These are phyloP conservation scores for Lactarius indigo DNA, from an alignment of 768 basidiomycete genomes.

Conservation along the genomic window DNA sequence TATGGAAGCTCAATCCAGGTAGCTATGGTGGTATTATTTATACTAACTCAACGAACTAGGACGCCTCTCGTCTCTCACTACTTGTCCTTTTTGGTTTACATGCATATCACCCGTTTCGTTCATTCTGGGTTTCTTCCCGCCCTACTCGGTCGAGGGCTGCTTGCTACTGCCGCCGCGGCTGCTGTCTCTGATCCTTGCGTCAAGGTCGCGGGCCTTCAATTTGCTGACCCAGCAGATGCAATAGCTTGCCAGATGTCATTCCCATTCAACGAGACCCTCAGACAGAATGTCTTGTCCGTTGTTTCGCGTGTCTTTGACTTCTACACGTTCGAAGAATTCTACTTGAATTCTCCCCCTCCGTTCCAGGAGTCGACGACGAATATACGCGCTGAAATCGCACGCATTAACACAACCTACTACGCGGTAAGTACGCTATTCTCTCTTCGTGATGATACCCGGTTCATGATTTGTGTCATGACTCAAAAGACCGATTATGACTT, in stretches of 20 bases:
- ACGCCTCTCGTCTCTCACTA: background rate
- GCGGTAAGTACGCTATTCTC: conserved; percentile 32
- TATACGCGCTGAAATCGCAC: conserved; percentile 47
- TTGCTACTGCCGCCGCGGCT: background rate
- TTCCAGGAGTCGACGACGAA: conserved; percentile 49
- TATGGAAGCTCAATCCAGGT: background rate
- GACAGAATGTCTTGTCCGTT: conserved; percentile 36
- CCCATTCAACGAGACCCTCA: conserved; percentile 39
- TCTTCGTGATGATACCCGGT: too few relatives aligned
- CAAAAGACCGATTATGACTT: conserved; percentile 67
- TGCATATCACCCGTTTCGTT: background rate
- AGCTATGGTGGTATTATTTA: background rate
- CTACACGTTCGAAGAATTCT: conserved; percentile 41
- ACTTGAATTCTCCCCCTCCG: conserved; percentile 36
- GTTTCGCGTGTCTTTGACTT: conserved; percentile 38
- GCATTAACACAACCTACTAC: conserved; percentile 47
- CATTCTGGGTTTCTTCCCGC: background rate
- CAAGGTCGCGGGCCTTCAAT: conserved; percentile 37
- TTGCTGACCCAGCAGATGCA: conserved; percentile 49
- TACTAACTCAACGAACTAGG: background rate
- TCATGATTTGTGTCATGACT: background rate
- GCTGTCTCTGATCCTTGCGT: conserved; percentile 34
- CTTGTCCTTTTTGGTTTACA: conserved; percentile 1
- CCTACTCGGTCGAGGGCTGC: background rate
- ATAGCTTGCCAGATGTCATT: conserved; percentile 41